These are phyloP conservation scores for Artemisia princeps DNA, from an alignment of 140 eudicot genomes.

Conservation along the genomic window DNA sequence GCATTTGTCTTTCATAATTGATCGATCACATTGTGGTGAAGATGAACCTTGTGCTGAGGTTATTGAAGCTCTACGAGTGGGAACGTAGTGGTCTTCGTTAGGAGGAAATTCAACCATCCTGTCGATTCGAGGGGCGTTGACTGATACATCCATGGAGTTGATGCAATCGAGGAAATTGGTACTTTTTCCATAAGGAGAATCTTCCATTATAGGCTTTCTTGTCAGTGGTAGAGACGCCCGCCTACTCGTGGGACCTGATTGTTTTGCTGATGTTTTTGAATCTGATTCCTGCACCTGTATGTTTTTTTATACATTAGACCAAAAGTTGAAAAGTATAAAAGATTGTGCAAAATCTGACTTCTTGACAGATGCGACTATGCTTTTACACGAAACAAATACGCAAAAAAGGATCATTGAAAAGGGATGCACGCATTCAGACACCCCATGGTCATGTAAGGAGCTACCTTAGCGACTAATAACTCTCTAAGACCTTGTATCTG, in stretches of 20 bases:
- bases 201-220: slow-evolving; percentile 29
- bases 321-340: slow-evolving; percentile 1
- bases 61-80: slow-evolving; percentile 40
- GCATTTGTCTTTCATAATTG: slow-evolving; percentile 79
- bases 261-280: slow-evolving; percentile 44
- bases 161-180: slow-evolving; percentile 30
- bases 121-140: slow-evolving; percentile 83
- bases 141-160: slow-evolving; percentile 77
- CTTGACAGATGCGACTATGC: not conserved
- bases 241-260: slow-evolving; percentile 47
- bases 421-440: too few relatives aligned
- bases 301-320: slow-evolving; percentile 17
- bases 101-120: slow-evolving; percentile 66
- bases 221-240: slow-evolving; percentile 69
- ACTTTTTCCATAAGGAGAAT: slow-evolving; percentile 32
- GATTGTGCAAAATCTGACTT: slow-evolving; percentile 6
- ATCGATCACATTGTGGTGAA: slow-evolving; percentile 57
- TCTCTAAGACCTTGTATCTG: not conserved
- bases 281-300: slow-evolving; percentile 43
- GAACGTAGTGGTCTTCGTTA: slow-evolving; percentile 32
- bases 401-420: not conserved
- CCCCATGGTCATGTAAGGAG: not conserved
- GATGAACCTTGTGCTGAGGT: slow-evolving; percentile 68
- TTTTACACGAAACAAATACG: not conserved
- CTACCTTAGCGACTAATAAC: not conserved